Evolutionary conservation across 2,329 filamentous ascomycete species (phyloP).

Genomic region (Aureobasidium sp.): DNA sequence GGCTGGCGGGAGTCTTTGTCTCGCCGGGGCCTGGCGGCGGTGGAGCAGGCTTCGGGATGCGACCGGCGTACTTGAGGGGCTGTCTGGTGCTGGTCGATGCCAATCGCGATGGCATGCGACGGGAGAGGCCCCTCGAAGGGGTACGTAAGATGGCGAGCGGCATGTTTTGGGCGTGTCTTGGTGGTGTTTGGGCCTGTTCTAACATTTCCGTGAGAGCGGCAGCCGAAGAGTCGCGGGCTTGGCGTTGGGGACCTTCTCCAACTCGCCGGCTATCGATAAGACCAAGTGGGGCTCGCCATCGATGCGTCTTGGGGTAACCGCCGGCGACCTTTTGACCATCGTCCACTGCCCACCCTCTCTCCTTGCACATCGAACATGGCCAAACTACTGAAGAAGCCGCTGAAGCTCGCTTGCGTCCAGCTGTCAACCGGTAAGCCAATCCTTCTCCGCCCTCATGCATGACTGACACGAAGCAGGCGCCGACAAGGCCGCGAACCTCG

Average conservation of each 20-base stretch:
- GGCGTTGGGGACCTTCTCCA: neutral
- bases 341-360: neutral
- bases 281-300: neutral
- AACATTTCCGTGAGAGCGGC: neutral
- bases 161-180: neutral
- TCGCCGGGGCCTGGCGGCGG: constrained; percentile 9
- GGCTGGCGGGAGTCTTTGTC: neutral
- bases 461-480: constrained; percentile 28
- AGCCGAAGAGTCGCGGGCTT: neutral
- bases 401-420: constrained; percentile 76
- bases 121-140: neutral
- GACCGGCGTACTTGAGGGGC: neutral
- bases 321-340: neutral
- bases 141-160: neutral
- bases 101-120: neutral
- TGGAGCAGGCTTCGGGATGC: neutral
- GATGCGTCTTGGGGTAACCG: neutral
- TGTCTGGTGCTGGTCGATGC: neutral
- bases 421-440: constrained; percentile 55
- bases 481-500: constrained; percentile 80
- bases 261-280: neutral
- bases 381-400: constrained; percentile 60
- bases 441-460: neutral
- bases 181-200: neutral
- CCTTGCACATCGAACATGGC: constrained; percentile 33